A percentile compares a stretch with the other conserved stretches of the same genome.
Conservation (phyloP, 164 flowering plant genomes). For the Chimonanthus praecox region DNA sequence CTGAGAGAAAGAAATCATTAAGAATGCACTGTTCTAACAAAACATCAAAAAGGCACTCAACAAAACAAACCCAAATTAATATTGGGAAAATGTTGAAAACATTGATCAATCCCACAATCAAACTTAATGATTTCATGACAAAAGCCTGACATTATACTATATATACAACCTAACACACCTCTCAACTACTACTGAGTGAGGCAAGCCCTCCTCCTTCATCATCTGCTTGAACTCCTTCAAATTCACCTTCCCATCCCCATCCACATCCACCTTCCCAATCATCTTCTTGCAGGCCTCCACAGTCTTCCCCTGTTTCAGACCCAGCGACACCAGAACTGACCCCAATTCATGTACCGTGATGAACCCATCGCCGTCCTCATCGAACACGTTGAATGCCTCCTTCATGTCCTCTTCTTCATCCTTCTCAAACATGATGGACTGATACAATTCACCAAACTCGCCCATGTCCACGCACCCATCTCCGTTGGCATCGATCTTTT, state of each 20-base stretch:
- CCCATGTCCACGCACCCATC: slow-evolving; percentile 53
- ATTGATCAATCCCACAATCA: neutral
- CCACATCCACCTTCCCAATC: slow-evolving; percentile 53
- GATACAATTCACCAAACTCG: slow-evolving; percentile 43
- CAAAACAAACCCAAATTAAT: neutral
- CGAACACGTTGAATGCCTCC: slow-evolving; percentile 65
- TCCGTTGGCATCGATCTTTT: slow-evolving; percentile 43
- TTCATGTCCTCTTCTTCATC: slow-evolving; percentile 50
- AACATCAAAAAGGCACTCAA: too few relatives aligned
- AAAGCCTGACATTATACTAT: neutral
- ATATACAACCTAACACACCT: neutral
- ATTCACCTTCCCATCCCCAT: slow-evolving; percentile 54
- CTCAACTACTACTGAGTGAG: slow-evolving; percentile 12
- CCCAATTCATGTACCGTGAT: slow-evolving; percentile 49
- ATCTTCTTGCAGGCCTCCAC: slow-evolving; percentile 44
- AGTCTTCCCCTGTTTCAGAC: slow-evolving; percentile 46
- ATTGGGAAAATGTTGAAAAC: neutral
- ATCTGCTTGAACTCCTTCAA: slow-evolving; percentile 47
- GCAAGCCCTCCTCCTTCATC: slow-evolving; percentile 51
- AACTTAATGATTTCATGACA: too few relatives aligned
- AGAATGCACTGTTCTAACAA: too few relatives aligned
- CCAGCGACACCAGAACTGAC: slow-evolving; percentile 42
- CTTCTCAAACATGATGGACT: slow-evolving; percentile 35
- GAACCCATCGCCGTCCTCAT: slow-evolving; percentile 53
- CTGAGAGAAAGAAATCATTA: too few relatives aligned